These are phyloP conservation scores for Populus tremula DNA, from an alignment of 345 rosid genomes.

Conservation along the genomic window DNA sequence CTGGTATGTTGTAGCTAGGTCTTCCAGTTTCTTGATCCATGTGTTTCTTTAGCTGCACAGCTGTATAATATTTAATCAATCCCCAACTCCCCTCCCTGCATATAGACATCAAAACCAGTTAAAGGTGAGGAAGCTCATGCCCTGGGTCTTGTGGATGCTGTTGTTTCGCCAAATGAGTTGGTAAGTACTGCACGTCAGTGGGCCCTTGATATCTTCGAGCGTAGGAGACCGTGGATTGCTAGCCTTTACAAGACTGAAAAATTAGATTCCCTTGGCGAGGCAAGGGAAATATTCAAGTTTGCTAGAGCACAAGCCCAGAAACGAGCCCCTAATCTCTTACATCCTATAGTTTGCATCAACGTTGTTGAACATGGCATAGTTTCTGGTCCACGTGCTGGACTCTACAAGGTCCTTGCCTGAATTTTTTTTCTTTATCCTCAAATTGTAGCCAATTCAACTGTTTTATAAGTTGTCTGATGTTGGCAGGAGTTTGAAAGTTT, in stretches of 20 bases:
- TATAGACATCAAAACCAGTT: conserved; percentile 77
- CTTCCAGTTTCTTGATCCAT: conserved; percentile 16
- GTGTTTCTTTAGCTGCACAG: conserved; percentile 3
- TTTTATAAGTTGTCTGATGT: conserved; percentile 16
- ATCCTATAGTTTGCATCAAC: conserved; percentile 86
- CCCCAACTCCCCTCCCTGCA: background rate
- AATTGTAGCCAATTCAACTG: conserved; percentile 9
- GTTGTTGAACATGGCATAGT: conserved; percentile 82
- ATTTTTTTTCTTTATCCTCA: conserved; percentile 7
- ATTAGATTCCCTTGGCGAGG: conserved; percentile 83
- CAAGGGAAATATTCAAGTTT: conserved; percentile 81
- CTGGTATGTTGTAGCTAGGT: conserved; percentile 51
- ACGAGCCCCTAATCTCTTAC: conserved; percentile 76
- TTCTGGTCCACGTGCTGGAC: conserved; percentile 75
- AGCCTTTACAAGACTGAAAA: conserved; percentile 76
- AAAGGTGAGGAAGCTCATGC: conserved; percentile 66
- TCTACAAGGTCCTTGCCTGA: conserved; percentile 58
- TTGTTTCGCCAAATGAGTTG: conserved; percentile 64
- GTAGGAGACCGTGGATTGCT: conserved; percentile 79
- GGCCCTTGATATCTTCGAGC: conserved; percentile 75
- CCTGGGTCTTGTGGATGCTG: conserved; percentile 78
- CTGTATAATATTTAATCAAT: background rate
- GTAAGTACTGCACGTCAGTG: conserved; percentile 68
- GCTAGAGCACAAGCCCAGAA: conserved; percentile 67
- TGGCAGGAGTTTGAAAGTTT: conserved; percentile 73